Conservation (phyloP, 805 yeast species). For the Cyberlindnera bimundalis region DNA sequence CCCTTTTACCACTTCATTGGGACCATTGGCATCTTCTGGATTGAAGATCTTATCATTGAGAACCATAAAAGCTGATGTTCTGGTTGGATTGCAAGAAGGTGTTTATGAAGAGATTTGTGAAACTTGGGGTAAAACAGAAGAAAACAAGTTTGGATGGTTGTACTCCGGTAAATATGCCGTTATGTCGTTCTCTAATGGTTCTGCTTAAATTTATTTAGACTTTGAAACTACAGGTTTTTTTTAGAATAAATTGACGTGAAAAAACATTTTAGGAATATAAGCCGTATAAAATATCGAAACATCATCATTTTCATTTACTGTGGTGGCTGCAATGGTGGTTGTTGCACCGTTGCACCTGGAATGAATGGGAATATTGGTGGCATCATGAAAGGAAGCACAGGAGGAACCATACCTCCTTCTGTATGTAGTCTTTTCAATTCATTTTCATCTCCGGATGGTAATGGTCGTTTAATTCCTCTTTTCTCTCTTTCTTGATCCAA, state of each 20-base stretch:
- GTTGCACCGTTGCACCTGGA: neutral
- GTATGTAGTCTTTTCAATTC: constrained; percentile 17
- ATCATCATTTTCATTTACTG: too few relatives aligned
- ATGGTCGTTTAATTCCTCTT: constrained; percentile 29
- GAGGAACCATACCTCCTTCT: neutral
- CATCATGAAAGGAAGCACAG: constrained; percentile 16
- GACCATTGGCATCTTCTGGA: constrained; percentile 58
- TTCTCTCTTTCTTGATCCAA: constrained; percentile 35
- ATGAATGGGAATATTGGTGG: constrained; percentile 14
- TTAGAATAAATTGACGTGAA: too few relatives aligned
- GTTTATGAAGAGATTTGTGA: constrained; percentile 62
- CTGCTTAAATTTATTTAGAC: constrained; percentile 15
- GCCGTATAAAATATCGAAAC: too few relatives aligned
- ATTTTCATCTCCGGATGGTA: constrained; percentile 8
- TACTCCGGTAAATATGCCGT: constrained; percentile 95
- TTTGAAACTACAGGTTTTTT: too few relatives aligned
- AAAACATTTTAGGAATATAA: too few relatives aligned
- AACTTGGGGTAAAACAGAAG: constrained; percentile 59
- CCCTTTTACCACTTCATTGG: constrained; percentile 67
- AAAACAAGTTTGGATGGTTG: constrained; percentile 74
- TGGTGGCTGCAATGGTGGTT: neutral
- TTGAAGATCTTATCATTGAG: constrained; percentile 73
- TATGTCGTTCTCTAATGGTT: constrained; percentile 53
- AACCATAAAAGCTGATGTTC: constrained; percentile 95
- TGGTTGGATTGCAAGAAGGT: constrained; percentile 78